Evolutionary conservation across 352 stramenopile genomes (phyloP).

Genomic region (Peronospora belbahrii): DNA sequence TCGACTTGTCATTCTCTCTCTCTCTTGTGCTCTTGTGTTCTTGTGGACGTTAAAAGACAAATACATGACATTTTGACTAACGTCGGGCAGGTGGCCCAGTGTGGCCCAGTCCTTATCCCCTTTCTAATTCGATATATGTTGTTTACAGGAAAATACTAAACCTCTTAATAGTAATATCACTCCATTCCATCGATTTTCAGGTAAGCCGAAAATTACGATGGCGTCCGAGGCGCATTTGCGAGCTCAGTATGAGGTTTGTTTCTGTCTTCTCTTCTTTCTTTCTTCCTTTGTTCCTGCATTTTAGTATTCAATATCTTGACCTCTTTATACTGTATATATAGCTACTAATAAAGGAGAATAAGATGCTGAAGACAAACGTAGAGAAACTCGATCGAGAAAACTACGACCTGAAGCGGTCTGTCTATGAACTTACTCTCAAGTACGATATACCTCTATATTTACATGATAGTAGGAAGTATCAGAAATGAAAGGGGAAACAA

Average conservation of each 20-base stretch:
- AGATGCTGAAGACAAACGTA: slow-evolving; percentile 69
- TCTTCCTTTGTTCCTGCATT: too few relatives aligned
- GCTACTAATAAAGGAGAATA: slow-evolving; percentile 79
- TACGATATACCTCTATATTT: slow-evolving; percentile 19
- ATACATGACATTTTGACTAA: slow-evolving; percentile 1
- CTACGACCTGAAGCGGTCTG: slow-evolving; percentile 86
- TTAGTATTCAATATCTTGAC: background rate
- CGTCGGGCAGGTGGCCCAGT: background rate
- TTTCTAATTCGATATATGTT: background rate
- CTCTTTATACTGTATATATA: slow-evolving; percentile 22
- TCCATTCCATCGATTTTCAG: slow-evolving; percentile 3
- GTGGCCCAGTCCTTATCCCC: slow-evolving; percentile 4
- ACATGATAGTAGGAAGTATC: slow-evolving; percentile 4
- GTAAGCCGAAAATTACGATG: slow-evolving; percentile 26
- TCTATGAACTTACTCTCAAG: slow-evolving; percentile 87
- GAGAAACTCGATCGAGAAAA: slow-evolving; percentile 85
- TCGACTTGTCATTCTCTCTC: slow-evolving; percentile 7
- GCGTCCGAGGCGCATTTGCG: slow-evolving; percentile 75
- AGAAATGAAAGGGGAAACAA: background rate
- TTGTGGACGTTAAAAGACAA: too few relatives aligned
- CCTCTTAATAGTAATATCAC: slow-evolving; percentile 1
- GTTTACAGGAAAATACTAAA: too few relatives aligned
- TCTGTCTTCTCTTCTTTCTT: background rate
- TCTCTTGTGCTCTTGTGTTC: background rate
- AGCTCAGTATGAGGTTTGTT: slow-evolving; percentile 74